phyloP scores from a whole-genome alignment of 192 early-diverging fungal genomes.

The Linnemannia elongata region DNA sequence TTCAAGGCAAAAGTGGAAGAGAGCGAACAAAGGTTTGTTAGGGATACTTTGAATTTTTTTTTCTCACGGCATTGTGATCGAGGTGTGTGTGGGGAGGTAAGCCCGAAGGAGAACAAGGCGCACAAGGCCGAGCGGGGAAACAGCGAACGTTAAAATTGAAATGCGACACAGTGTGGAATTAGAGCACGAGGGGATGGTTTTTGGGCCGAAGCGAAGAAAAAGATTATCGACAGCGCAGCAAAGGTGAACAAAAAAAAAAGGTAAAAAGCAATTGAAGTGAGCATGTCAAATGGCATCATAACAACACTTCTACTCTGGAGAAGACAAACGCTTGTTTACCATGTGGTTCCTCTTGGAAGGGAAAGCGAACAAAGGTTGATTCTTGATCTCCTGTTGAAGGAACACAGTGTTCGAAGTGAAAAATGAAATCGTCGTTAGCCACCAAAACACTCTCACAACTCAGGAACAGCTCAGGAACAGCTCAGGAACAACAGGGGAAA shows the following conservation, averaged over 20 bases:
- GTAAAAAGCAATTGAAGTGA: not conserved
- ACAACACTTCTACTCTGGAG: not conserved
- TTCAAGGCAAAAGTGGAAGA: not conserved
- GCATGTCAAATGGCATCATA: constrained; percentile 5
- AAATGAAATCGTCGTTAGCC: not conserved
- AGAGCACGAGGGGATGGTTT: not conserved
- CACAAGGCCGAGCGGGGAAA: not conserved
- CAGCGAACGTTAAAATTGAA: too few species aligned
- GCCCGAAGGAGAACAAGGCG: too few species aligned
- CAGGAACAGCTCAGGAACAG: not conserved
- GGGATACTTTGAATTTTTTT: not conserved
- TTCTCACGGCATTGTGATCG: not conserved
- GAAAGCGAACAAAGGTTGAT: constrained; percentile 31
- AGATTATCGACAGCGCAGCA: not conserved
- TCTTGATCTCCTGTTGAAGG: constrained; percentile 23
- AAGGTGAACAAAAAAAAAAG: not conserved
- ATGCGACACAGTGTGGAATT: not conserved
- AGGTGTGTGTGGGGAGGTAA: too few species aligned
- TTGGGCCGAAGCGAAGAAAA: not conserved
- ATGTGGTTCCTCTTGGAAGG: constrained; percentile 43
- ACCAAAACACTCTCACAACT: not conserved
- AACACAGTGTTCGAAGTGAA: not conserved
- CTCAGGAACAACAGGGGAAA: not conserved
- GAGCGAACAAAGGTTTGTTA: not conserved
- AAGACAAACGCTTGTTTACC: constrained; percentile 12